Evolutionary conservation across 768 basidiomycete species (phyloP), one percentile per base, ranked within the genome.

Genomic region (Lentinula sp.): DNA sequence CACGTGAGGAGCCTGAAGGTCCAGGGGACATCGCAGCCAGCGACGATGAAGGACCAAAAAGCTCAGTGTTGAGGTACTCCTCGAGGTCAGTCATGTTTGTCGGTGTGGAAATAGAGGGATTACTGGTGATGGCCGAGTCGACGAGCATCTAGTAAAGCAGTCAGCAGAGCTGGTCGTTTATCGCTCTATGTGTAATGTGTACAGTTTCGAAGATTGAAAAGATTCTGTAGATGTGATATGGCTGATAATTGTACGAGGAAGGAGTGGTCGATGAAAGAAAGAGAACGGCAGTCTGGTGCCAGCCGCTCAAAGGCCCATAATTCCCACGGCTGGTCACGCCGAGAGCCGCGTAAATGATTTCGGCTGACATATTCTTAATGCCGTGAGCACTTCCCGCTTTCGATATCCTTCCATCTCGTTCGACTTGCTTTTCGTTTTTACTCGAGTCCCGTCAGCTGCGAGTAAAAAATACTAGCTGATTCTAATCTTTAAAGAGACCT

Each of bases 1-100:
- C 76, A 39, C 75, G 72, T 0, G 79, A 77, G 15, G 75, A 73
- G 18, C 76, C 67, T 43, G 71, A 34, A 32, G 49, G 45, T 10
- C 50, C 59, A 37, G 59, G 50, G 6, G 59, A 60, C 35, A 60
- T 32, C 7, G 50, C 18, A 16, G 48, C 50, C 5, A 45, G 32
- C 35, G 59, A 34, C n/a, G 59, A 21, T 6, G 50, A 49, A 4
- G 50, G 39, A 37, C 45, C 48, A 18, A 60, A 60, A 9, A 60
- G 50, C 18, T 60, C 59, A 35, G 59, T 60, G 31, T 60, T 50
- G 50, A 60, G 37, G 39, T 37, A 60, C n/a, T 60, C 59, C 39
- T 46, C 45, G 10, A 60, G 48, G 35, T 60, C 59, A 9, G 4
- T 49, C 28, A 49, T 48, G 46, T 48, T 48, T 23, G 46, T 23